Base-by-base conservation (phyloP, 169 alveolate genomes). In the Cryptosporidium felis region DNA sequence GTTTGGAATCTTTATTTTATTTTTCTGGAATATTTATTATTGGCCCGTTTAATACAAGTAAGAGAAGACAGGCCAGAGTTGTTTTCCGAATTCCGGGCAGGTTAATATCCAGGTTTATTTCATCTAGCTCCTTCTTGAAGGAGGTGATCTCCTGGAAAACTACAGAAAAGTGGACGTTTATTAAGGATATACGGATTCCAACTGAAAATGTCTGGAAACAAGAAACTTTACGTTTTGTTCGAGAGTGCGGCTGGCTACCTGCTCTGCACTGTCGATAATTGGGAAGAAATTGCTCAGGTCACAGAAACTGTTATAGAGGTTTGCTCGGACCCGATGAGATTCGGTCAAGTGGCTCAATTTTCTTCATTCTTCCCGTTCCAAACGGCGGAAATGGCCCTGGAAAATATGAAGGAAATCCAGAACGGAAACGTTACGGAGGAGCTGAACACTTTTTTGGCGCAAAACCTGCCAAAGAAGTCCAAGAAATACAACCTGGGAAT, bases 231-330 rank as follows among this genome's bases (percentile, higher is more conserved):
- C 21, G 82, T 66, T 6, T 89, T 96, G 51, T 96, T 92, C 89
- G 99, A 96, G 80, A 93, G 97, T 58, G 97, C 99, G 41, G 94
- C 97, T 16, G 99, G 99, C 32, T 96, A 96, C 80, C 94, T 96
- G 45, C 93, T 96, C 40, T 95, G 94, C 89, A 93, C 91, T 80
- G 92, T 94, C 18, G 93, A 94, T 74, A 94, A 96, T 26, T 94
- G 94, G 93, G 98, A 96, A 42, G 97, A 95, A 90, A 92, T 96
- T 9, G 97, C 96, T 36, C 94, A 80, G 80, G 90, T 88, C 74
- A 58, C 79, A 61, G 91, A 90, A 61, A 80, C 93, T 60, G 88
- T 96, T 79, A 97, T 95, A 80, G 94, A 92, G 74, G 89, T 96
- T 45, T 85, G 95, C 46, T 63, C 88, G 46, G 91, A 91, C 42